These are phyloP conservation scores for Aureobasidium pullulans DNA, from an alignment of 2,329 filamentous ascomycete genomes.

Conservation along the genomic window DNA sequence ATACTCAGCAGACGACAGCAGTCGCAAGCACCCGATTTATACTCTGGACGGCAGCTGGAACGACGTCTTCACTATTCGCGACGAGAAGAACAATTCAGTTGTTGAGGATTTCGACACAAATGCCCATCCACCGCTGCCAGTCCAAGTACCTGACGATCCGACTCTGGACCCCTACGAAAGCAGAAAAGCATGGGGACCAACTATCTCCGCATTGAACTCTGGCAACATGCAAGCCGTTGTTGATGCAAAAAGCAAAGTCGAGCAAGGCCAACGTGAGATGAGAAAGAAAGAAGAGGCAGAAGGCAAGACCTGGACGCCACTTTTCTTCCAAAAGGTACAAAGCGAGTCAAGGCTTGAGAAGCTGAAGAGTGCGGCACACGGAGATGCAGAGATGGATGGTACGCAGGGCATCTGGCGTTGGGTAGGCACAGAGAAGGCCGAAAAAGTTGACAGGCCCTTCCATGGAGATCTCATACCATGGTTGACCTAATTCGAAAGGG, in stretches of 20 bases:
- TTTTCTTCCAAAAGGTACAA: slow-evolving; percentile 34
- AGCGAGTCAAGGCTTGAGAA: slow-evolving; percentile 24
- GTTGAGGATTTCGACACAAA: slow-evolving; percentile 32
- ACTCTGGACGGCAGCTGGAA: slow-evolving; percentile 37
- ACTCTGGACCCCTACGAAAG: slow-evolving; percentile 41
- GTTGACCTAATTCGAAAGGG: neutral
- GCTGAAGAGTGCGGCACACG: slow-evolving; percentile 14
- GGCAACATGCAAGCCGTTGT: slow-evolving; percentile 35
- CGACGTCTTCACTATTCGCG: slow-evolving; percentile 31
- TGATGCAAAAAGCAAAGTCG: slow-evolving; percentile 24
- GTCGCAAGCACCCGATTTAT: slow-evolving; percentile 29
- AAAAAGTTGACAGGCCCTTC: neutral
- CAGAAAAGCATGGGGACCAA: slow-evolving; percentile 35
- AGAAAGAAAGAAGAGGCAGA: slow-evolving; percentile 31
- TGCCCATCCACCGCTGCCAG: slow-evolving; percentile 19
- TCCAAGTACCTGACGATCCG: slow-evolving; percentile 17
- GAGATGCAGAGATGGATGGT: neutral
- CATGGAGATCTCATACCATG: slow-evolving; percentile 4
- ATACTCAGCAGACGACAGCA: slow-evolving; percentile 24
- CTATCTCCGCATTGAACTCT: slow-evolving; percentile 31
- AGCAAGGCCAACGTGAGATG: slow-evolving; percentile 31
- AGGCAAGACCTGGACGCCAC: slow-evolving; percentile 30
- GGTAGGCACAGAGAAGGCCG: neutral
- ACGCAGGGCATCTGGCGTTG: neutral
- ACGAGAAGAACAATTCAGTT: slow-evolving; percentile 25